These are phyloP conservation scores for Aspergillus terreus DNA, from an alignment of 2,329 filamentous ascomycete species.

Conservation along the genomic window DNA sequence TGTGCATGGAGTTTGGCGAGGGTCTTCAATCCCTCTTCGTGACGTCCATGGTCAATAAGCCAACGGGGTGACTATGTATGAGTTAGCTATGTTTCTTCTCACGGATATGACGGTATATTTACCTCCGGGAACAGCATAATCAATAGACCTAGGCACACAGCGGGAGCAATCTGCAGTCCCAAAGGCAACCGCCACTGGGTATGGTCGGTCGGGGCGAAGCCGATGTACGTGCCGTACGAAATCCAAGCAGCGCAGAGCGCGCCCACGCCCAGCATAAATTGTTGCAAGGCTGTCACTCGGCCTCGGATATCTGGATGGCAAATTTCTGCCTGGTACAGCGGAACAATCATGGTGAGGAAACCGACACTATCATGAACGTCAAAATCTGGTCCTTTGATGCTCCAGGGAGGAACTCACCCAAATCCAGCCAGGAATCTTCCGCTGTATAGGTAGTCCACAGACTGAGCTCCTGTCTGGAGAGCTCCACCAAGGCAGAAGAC, in stretches of 20 bases:
- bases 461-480: constrained; percentile 67
- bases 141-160: constrained; percentile 58
- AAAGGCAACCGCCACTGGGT: constrained; percentile 62
- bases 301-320: constrained; percentile 76
- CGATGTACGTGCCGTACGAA: constrained; percentile 60
- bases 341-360: constrained; percentile 61
- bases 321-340: constrained; percentile 75
- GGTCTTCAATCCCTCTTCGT: constrained; percentile 62
- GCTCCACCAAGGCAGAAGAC: constrained; percentile 70
- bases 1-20: constrained; percentile 68
- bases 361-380: constrained; percentile 49
- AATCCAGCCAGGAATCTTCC: constrained; percentile 66
- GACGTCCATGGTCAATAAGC: constrained; percentile 69
- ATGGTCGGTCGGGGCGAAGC: constrained; percentile 44
- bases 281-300: constrained; percentile 69
- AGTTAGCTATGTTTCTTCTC: constrained; percentile 2
- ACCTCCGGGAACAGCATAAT: constrained; percentile 70
- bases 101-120: neutral
- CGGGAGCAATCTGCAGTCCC: constrained; percentile 69
- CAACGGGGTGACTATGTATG: constrained; percentile 57
- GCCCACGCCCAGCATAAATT: constrained; percentile 79
- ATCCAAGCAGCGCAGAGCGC: constrained; percentile 70
- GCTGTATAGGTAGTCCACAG: constrained; percentile 61
- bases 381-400: constrained; percentile 32
- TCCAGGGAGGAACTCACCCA: constrained; percentile 22